Evolutionary conservation across 495 filamentous ascomycete species (phyloP), one percentile per base, ranked within the genome.

Genomic region (Penicillium paxilli): DNA sequence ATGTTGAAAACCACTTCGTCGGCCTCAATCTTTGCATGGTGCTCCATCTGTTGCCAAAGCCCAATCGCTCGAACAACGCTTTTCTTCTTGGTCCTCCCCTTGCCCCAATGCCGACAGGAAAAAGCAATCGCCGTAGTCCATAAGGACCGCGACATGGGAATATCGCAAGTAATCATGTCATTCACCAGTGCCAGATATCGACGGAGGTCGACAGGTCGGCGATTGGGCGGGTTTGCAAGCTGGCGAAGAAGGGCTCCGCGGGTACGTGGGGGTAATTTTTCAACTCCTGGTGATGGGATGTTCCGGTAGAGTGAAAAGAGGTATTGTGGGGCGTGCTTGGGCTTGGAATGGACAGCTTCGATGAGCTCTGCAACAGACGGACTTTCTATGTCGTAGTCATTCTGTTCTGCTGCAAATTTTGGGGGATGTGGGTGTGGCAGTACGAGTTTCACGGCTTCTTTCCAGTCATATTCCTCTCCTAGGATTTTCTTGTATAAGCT

Each of bases 1-100:
- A 96, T 88, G 67, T 90, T 93, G 75, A 98, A 96, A 2, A 92
- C 93, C 10, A 88, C 85, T 26, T 80, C 75, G 57, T 83, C 88
- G 26, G 76, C 80, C 54, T 72, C 62, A n/a, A 91, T 67, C 5
- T 81, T 79, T 16, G 84, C 84, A n/a, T 83, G 68, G 23, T 80
- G 71, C 68, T 98, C 94, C 87, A 96, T 96, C 58, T 91, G 83
- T 50, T 84, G 83, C 91, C 92, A 98, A n/a, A 94, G 70, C 26
- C 85, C 78, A 16, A 98, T 81, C 1, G 91, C 88, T 20, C 82
- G 72, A 51, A 89, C 79, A 7, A 92, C 73, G 52, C 96, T 88
- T 17, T 73, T 65, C 33, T 80, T 80, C 14, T 81, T 78, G 9
- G 88, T 80, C 17, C 58, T 76, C n/a, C 80, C 76, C 16, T 51